Evolutionary conservation across 2,329 filamentous ascomycete genomes (phyloP).

Genomic region (Allantophomopsis cytisporea): DNA sequence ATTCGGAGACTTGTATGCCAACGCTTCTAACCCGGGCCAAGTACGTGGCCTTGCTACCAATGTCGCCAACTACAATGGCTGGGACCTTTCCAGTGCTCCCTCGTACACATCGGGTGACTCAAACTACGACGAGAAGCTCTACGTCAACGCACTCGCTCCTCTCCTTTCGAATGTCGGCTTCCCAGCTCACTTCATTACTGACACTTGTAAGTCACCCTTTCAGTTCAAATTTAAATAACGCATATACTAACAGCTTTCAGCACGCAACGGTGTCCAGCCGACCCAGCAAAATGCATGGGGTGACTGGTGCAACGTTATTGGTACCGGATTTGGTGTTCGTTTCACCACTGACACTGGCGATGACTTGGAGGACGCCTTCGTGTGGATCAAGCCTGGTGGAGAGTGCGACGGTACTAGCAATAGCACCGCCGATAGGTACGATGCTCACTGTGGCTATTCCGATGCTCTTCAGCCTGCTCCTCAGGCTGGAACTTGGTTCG

Average conservation of each 20-base stretch:
- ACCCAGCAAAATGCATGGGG: constrained; percentile 42
- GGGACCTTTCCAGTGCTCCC: constrained; percentile 27
- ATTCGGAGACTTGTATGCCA: constrained; percentile 30
- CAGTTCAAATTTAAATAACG: background rate
- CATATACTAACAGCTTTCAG: constrained; percentile 15
- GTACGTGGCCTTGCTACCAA: constrained; percentile 41
- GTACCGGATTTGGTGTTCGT: constrained; percentile 50
- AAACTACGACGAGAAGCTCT: constrained; percentile 38
- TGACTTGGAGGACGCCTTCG: constrained; percentile 46
- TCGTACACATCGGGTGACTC: constrained; percentile 24
- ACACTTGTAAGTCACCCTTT: constrained; percentile 25
- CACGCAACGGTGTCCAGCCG: constrained; percentile 48
- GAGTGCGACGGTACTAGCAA: constrained; percentile 28
- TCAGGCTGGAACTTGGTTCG: constrained; percentile 54
- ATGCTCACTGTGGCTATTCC: constrained; percentile 32
- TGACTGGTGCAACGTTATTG: constrained; percentile 54
- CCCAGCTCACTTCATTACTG: constrained; percentile 39
- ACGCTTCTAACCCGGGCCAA: constrained; percentile 27
- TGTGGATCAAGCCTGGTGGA: constrained; percentile 58
- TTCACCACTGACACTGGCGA: constrained; percentile 48
- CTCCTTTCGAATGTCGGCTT: constrained; percentile 30
- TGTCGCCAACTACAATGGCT: constrained; percentile 45
- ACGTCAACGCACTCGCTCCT: constrained; percentile 34
- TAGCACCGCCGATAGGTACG: constrained; percentile 28
- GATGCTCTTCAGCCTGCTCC: constrained; percentile 49